Evolutionary conservation across 2,329 filamentous ascomycete genomes (phyloP), one percentile per base, ranked within the genome.

Genomic region (Pezicula neosporulosa): DNA sequence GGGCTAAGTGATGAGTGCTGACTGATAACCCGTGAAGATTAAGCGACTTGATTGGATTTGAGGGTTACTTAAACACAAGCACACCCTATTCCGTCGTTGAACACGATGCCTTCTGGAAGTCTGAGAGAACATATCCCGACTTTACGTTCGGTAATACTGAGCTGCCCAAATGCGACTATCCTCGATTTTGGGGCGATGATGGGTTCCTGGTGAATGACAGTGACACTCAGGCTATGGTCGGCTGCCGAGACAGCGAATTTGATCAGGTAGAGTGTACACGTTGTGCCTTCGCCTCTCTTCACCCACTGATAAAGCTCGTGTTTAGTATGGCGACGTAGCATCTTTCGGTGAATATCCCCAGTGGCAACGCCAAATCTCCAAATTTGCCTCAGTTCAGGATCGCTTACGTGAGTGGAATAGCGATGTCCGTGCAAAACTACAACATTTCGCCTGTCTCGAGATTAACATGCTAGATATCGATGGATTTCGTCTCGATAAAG

Each of bases 401-500:
- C 80, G 82, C 60, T 70, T 86, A 3, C 76, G 83, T 48, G 82
- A 85, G 57, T 86, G 83, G 83, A 61, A 76, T n/a, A n/a, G 24
- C 77, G 80, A 2, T 75, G 82, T 86, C 0, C 69, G 76, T 28
- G 72, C 77, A 43, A 81, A 80, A 57, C 69, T 86, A 51, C 76
- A 79, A 55, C 76, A 76, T 41, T 82, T 85, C 59, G 83, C 81
- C 1, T 87, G 83, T 66, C 80, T 86, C 65, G 73, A 80, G 30
- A 83, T 87, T 51, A 67, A 72, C 21, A 78, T 76, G 55, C 70
- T 87, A 15, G 83, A 86, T 60, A 78, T 87, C 50, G 83, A 87
- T 60, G 83, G 82, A 0, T 85, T 82, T 61, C 78, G 83, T 49
- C 83, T 84, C 66, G 83, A 87, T 67, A 87, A 87, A 65, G 83